Base-by-base conservation (phyloP, 345 rosid genomes). In the Litchi chinensis region DNA sequence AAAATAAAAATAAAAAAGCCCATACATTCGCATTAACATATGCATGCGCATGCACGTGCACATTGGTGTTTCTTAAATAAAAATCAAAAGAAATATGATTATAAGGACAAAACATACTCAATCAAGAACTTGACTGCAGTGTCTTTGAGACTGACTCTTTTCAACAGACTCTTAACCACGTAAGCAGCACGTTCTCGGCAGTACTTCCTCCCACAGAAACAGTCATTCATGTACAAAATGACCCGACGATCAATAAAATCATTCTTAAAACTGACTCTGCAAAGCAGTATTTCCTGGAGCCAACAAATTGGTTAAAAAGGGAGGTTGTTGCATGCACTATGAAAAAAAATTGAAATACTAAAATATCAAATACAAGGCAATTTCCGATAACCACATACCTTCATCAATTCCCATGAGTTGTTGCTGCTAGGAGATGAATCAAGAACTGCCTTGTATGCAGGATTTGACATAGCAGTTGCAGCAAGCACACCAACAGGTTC, bases 401-500 rank as follows among this genome's bases (percentile, higher is more conserved):
- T 96, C 99, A 96, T 96, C 83, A 85, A 79, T 75, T 96, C 99
- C 99, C 99, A 96, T 11, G 97, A 96, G 21, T 92, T 90, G 78
- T 90, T 96, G 86, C 97, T 96, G 73, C 87, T 94, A 10, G 98
- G 89, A 75, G 89, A 79, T 70, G 99, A 94, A 91, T 96, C 99
- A 80, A 96, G 97, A 79, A 96, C 99, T 3, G 99, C 99, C 83
- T 94, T 96, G 69, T 94, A 96, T 7, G 99, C 99, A 80, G 99
- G 98, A 85, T 87, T 94, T 48, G 98, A 94, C 97, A 96, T 94
- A 22, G 98, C 97, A 73, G 99, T 96, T 56, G 99, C 98, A 74
- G 99, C 98, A 80, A 94, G 86, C 54, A 94, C 98, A 66, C 99
- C 99, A 65, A 96, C 97, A 65, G 99, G 99, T 78, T 96, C 99